Base-by-base conservation (phyloP, 2,329 filamentous ascomycete genomes). In the Dothiorella sarmentorum region DNA sequence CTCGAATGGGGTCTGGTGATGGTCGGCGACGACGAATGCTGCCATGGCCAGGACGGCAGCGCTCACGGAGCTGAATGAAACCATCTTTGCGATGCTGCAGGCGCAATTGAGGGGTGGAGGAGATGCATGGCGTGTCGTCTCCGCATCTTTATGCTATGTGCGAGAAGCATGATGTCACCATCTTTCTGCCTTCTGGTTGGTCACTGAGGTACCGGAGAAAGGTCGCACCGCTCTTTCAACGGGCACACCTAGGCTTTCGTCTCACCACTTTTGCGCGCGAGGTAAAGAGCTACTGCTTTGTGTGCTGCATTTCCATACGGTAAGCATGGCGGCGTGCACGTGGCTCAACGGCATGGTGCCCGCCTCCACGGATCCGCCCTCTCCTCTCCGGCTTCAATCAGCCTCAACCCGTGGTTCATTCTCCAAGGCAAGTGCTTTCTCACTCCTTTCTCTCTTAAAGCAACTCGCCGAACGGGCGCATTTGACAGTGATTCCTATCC, bases 1-100 rank as follows among this genome's bases (percentile, higher is more conserved):
- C 49, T 20, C 38, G 26, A 59, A 6, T 24, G 57, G 57, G 38
- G 47, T 53, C 45, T 59, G 57, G 10, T n/a, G 22, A 4, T 44
- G 38, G 37, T 44, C 38, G 57, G 47, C 45, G 10, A 27, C 17
- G 40, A 42, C 55, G 24, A 43, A 43, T 33, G 37, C 38, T 26
- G 52, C 38, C 4, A 43, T 22, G 3, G 38, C 40, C 17, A 43
- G 7, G 49, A 40, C 15, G 33, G 22, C 33, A 24, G 35, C 49
- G 49, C 49, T 40, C 49, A 53, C 33, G n/a, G 15, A 18, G 33
- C n/a, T 53, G 49, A 53, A 29, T 10, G 35, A 53, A 20, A 40
- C 22, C 49, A 53, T 53, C 24, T 53, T 53, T 9, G 35, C 38
- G 11, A 24, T 17, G 24, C n/a, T 6, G 20, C 22, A 27, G 49